A percentile compares a stretch with the other conserved stretches of the same genome.
These are phyloP conservation scores for Gilbertella persicaria DNA, from an alignment of 371 early-diverging fungal species.

Conservation along the genomic window DNA sequence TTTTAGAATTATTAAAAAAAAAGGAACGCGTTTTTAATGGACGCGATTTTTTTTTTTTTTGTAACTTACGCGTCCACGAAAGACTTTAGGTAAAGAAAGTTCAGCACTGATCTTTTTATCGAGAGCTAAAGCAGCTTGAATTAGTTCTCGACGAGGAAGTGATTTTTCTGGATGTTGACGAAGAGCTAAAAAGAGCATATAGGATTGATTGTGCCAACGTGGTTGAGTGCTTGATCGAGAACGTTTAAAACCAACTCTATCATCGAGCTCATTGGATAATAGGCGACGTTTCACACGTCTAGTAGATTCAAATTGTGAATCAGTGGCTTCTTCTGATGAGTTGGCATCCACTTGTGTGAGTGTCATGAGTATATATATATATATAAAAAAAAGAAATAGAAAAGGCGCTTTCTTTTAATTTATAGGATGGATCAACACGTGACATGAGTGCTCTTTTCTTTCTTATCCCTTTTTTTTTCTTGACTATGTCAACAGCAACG, in stretches of 20 bases:
- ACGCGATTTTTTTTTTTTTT: not conserved
- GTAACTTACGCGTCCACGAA: constrained; percentile 73
- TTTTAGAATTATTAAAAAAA: too few species aligned
- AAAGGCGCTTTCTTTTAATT: too few species aligned
- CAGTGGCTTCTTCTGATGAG: not conserved
- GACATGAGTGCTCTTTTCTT: not conserved
- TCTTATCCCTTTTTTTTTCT: not conserved
- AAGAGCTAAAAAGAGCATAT: constrained; percentile 72
- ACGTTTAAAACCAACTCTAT: not conserved
- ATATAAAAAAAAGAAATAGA: too few species aligned
- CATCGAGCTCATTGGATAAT: not conserved
- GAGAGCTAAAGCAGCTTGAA: constrained; percentile 67
- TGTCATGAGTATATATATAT: too few species aligned
- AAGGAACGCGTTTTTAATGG: not conserved
- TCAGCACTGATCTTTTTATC: constrained; percentile 72
- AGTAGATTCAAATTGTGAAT: not conserved
- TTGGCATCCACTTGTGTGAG: not conserved
- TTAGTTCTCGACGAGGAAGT: constrained; percentile 69
- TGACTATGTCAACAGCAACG: not conserved
- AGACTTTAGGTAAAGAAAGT: constrained; percentile 67
- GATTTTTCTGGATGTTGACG: constrained; percentile 61
- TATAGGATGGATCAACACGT: too few species aligned
- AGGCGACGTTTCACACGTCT: not conserved
- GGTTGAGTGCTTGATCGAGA: constrained; percentile 33
- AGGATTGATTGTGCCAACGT: constrained; percentile 81